Percentiles rank a stretch among this genome's conserved stretches.
phyloP scores from a whole-genome alignment of 345 rosid species.

The Eucalyptus erythrocorys region DNA sequence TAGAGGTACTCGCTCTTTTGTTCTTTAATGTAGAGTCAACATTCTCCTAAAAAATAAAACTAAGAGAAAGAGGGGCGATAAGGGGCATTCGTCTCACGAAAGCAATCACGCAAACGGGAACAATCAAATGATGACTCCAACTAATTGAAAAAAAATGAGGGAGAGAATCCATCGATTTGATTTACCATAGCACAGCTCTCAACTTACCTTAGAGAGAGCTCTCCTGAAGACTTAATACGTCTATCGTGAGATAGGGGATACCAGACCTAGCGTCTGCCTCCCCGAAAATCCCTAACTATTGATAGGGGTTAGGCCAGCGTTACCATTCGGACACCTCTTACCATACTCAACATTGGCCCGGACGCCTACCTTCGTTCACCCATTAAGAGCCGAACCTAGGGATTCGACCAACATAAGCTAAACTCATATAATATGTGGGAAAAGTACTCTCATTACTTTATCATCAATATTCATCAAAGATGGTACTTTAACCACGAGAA shows the following conservation, averaged over 20 bases:
- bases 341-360: background rate
- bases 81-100: background rate
- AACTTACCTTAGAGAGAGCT: background rate
- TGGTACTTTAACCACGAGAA: background rate
- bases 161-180: background rate
- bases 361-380: background rate
- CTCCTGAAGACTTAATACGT: background rate
- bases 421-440: background rate
- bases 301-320: no score
- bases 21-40: background rate
- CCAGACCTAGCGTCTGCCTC: background rate
- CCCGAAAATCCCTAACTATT: background rate
- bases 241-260: background rate
- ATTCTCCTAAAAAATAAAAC: background rate
- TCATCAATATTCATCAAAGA: background rate
- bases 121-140: background rate
- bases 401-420: no score
- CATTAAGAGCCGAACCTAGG: no score
- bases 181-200: background rate
- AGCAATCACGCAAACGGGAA: background rate
- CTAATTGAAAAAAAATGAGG: background rate
- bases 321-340: background rate
- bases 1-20: background rate
- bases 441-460: no score
- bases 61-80: background rate